A percentile compares a stretch with the other conserved stretches of the same genome.
Evolutionary conservation across 2,329 filamentous ascomycete genomes (phyloP).

Genomic region (Aspergillus nomiae): DNA sequence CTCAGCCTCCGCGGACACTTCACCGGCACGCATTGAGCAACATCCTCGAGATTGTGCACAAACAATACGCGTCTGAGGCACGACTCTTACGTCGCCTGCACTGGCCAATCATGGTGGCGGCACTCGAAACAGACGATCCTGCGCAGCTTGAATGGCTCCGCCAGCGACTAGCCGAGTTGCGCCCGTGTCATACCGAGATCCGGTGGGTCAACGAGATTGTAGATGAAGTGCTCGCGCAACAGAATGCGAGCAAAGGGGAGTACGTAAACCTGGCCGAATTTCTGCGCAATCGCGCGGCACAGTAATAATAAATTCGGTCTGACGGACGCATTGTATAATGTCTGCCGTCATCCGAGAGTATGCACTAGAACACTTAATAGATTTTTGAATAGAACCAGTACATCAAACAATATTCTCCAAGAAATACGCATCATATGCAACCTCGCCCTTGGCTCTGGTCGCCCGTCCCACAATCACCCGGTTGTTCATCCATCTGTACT

Average conservation of each 20-base stretch:
- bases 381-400: background rate
- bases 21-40: slow-evolving; percentile 31
- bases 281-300: slow-evolving; percentile 21
- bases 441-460: slow-evolving; percentile 26
- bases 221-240: slow-evolving; percentile 30
- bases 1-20: slow-evolving; percentile 20
- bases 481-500: slow-evolving; percentile 31
- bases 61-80: slow-evolving; percentile 34
- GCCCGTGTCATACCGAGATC: slow-evolving; percentile 32
- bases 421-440: slow-evolving; percentile 32
- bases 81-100: slow-evolving; percentile 34
- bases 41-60: slow-evolving; percentile 36
- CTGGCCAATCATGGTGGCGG: slow-evolving; percentile 37
- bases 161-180: slow-evolving; percentile 32
- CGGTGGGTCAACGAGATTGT: slow-evolving; percentile 32
- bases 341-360: background rate
- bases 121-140: slow-evolving; percentile 33
- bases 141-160: slow-evolving; percentile 34
- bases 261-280: slow-evolving; percentile 31
- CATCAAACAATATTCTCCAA: slow-evolving; percentile 21
- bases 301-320: background rate
- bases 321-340: background rate
- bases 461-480: slow-evolving; percentile 29
- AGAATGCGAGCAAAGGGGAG: slow-evolving; percentile 26
- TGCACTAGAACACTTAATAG: background rate